A percentile compares a stretch with the other conserved stretches of the same genome.
Evolutionary conservation across 345 rosid genomes (phyloP).

Genomic region (Corchorus capsularis): DNA sequence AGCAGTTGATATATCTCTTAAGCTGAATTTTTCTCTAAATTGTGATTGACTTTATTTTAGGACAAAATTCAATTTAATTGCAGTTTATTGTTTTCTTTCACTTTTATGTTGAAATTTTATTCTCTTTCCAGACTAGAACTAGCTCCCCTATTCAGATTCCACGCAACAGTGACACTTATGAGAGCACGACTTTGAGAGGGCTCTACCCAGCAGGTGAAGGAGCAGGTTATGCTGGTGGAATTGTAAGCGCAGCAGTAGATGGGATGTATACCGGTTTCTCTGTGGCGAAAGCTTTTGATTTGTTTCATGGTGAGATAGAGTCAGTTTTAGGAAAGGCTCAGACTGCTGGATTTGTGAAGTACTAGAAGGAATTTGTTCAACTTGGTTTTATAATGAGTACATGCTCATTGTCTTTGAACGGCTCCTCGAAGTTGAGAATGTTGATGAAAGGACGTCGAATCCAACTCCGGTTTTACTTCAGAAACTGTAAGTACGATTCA

Average conservation of each 20-base stretch:
- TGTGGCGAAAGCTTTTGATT: conserved; percentile 66
- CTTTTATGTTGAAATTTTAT: not conserved
- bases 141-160: conserved; percentile 88
- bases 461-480: conserved; percentile 4
- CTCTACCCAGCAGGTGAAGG: conserved; percentile 97
- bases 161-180: conserved; percentile 64
- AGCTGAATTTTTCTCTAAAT: not conserved
- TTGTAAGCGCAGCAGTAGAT: conserved; percentile 96
- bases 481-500: conserved; percentile 21
- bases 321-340: conserved; percentile 70
- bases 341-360: conserved; percentile 59
- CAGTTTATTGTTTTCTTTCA: not conserved
- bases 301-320: conserved; percentile 59
- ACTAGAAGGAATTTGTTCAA: conserved; percentile 35
- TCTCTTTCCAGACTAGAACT: conserved; percentile 73
- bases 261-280: conserved; percentile 90
- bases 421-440: conserved; percentile 10
- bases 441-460: conserved; percentile 14
- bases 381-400: not conserved
- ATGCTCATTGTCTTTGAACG: not conserved
- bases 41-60: not conserved
- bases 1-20: not conserved
- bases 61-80: not conserved
- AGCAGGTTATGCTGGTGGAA: conserved; percentile 99
- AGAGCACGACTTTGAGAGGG: conserved; percentile 75